Conservation (phyloP, 768 basidiomycete genomes). For the Candolleomyces eurysporus region DNA sequence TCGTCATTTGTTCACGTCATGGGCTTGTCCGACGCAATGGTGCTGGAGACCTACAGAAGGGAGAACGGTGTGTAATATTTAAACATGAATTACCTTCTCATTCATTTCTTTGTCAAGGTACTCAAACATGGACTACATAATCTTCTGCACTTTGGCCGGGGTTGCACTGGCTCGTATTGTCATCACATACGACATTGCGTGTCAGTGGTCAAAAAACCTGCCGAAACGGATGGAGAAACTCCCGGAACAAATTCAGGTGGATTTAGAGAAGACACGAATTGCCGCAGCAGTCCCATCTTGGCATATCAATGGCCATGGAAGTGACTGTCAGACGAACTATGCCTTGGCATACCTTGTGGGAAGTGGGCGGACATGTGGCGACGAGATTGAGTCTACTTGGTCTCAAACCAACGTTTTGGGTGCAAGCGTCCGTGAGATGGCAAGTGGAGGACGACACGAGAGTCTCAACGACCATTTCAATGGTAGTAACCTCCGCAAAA, state of each 20-base stretch:
- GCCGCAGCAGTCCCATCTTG: constrained; percentile 21
- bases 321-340: constrained; percentile 19
- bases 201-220: constrained; percentile 14
- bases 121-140: constrained; percentile 35
- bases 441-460: constrained; percentile 25
- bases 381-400: constrained; percentile 33
- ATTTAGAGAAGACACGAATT: neutral
- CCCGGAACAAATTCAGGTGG: no score
- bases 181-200: constrained; percentile 25
- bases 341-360: constrained; percentile 21
- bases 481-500: constrained; percentile 26
- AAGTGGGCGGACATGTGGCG: constrained; percentile 32
- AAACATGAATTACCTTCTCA: neutral
- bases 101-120: constrained; percentile 18
- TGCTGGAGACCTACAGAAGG: constrained; percentile 28
- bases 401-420: constrained; percentile 22
- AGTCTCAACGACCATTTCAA: constrained; percentile 26
- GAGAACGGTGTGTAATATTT: constrained; percentile 21
- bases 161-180: constrained; percentile 12
- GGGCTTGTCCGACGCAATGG: constrained; percentile 20
- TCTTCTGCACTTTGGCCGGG: constrained; percentile 18
- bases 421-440: constrained; percentile 34
- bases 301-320: constrained; percentile 25
- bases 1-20: constrained; percentile 23
- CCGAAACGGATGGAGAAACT: constrained; percentile 6